Conservation (phyloP, 352 stramenopile genomes). For the Phytophthora ramorum region DNA sequence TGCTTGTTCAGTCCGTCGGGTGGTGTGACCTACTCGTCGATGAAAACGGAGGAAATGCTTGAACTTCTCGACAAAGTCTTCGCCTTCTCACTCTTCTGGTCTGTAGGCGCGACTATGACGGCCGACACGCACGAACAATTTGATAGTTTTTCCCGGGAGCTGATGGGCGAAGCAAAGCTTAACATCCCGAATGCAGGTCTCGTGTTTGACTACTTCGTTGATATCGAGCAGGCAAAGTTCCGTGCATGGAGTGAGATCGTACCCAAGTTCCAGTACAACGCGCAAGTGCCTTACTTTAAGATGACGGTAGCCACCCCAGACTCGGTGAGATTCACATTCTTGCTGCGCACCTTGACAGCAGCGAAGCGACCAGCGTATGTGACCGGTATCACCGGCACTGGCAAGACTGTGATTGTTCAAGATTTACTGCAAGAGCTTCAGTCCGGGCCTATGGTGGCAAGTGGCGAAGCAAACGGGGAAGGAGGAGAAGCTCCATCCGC, state of each 20-base stretch:
- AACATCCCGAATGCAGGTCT: constrained; percentile 64
- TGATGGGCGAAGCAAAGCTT: constrained; percentile 58
- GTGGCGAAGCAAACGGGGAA: constrained; percentile 25
- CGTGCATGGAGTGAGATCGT: constrained; percentile 68
- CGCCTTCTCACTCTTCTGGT: constrained; percentile 93
- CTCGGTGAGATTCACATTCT: constrained; percentile 73
- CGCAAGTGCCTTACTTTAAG: constrained; percentile 71
- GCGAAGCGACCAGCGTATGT: constrained; percentile 88
- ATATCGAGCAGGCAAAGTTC: constrained; percentile 59
- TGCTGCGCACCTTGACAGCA: constrained; percentile 59
- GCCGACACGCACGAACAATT: constrained; percentile 76
- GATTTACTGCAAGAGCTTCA: constrained; percentile 72
- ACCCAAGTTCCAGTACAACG: constrained; percentile 72
- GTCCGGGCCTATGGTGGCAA: constrained; percentile 19
- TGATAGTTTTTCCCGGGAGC: constrained; percentile 78
- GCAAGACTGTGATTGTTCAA: constrained; percentile 91
- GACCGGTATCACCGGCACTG: constrained; percentile 89
- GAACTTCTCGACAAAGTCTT: constrained; percentile 85
- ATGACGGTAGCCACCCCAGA: constrained; percentile 84
- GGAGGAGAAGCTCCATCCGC: constrained; percentile 27
- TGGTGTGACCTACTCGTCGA: constrained; percentile 24
- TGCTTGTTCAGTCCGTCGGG: constrained; percentile 71
- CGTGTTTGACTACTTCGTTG: constrained; percentile 90
- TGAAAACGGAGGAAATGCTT: constrained; percentile 53
- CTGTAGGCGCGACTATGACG: constrained; percentile 87